Percentiles rank a stretch among this genome's conserved stretches.
phyloP scores from a whole-genome alignment of 2,329 filamentous ascomycete species.

The Cordyceps cicadae region DNA sequence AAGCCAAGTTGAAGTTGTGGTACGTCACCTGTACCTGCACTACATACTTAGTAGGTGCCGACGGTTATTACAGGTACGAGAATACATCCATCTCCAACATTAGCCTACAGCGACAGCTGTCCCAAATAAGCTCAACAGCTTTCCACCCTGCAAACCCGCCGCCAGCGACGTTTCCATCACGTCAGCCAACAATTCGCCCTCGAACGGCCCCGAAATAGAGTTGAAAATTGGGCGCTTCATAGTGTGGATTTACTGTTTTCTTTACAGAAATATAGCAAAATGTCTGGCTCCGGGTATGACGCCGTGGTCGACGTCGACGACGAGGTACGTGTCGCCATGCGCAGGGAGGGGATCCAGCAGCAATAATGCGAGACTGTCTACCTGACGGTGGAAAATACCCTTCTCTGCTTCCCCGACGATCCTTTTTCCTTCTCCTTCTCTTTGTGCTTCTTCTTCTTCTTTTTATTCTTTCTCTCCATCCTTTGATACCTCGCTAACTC shows the following conservation, averaged over 20 bases:
- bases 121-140: background rate
- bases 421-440: background rate
- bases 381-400: too few relatives aligned
- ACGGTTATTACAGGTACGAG: background rate
- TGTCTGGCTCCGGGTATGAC: conserved; percentile 87
- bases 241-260: background rate
- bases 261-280: conserved; percentile 28
- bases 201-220: background rate
- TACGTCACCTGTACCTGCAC: too few relatives aligned
- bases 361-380: background rate
- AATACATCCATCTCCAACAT: background rate
- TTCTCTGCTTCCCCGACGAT: background rate
- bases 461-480: too few relatives aligned
- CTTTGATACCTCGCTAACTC: too few relatives aligned
- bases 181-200: background rate
- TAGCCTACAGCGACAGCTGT: conserved; percentile 1
- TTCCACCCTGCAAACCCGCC: background rate
- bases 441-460: background rate
- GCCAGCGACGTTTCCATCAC: background rate
- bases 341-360: background rate
- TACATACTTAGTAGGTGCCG: too few relatives aligned
- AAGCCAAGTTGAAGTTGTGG: too few relatives aligned
- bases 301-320: conserved; percentile 96
- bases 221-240: background rate
- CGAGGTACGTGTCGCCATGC: conserved; percentile 52